Percentiles rank a stretch among this genome's conserved stretches.
phyloP scores from a whole-genome alignment of 1,284 basidiomycete species.

The Ganoderma sinense region DNA sequence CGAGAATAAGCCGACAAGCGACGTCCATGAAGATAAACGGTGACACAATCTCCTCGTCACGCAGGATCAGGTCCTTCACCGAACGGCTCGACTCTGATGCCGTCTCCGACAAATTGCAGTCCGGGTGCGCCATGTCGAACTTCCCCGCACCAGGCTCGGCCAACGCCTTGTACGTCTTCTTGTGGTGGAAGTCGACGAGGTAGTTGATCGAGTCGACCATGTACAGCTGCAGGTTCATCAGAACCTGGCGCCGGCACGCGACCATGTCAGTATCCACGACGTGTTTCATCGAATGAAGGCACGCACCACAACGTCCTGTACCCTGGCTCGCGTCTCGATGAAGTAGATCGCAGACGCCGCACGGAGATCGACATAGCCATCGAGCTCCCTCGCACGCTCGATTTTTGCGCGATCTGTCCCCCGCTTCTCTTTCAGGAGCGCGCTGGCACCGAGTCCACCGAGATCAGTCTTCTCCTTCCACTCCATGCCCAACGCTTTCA shows the following conservation, averaged over 20 bases:
- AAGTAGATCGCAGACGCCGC: slow-evolving; percentile 86
- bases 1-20: slow-evolving; percentile 84
- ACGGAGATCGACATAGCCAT: slow-evolving; percentile 72
- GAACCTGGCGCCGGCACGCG: slow-evolving; percentile 57
- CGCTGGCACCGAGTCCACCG: slow-evolving; percentile 64
- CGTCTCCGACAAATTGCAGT: slow-evolving; percentile 55
- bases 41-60: slow-evolving; percentile 83
- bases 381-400: slow-evolving; percentile 68
- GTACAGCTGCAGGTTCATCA: slow-evolving; percentile 98
- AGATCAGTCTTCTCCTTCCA: slow-evolving; percentile 88
- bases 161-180: slow-evolving; percentile 85
- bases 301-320: slow-evolving; percentile 89
- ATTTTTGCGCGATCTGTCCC: slow-evolving; percentile 53
- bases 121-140: slow-evolving; percentile 70
- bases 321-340: slow-evolving; percentile 91
- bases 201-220: slow-evolving; percentile 97
- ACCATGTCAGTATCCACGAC: neutral
- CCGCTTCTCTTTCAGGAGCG: slow-evolving; percentile 41
- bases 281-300: slow-evolving; percentile 24
- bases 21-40: slow-evolving; percentile 98
- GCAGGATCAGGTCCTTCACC: slow-evolving; percentile 55
- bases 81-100: slow-evolving; percentile 57
- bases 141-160: slow-evolving; percentile 68
- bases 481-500: slow-evolving; percentile 95
- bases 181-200: slow-evolving; percentile 97